Evolutionary conservation across 441 rosid species (phyloP).

Genomic region (Cnidoscolus chayamansa): DNA sequence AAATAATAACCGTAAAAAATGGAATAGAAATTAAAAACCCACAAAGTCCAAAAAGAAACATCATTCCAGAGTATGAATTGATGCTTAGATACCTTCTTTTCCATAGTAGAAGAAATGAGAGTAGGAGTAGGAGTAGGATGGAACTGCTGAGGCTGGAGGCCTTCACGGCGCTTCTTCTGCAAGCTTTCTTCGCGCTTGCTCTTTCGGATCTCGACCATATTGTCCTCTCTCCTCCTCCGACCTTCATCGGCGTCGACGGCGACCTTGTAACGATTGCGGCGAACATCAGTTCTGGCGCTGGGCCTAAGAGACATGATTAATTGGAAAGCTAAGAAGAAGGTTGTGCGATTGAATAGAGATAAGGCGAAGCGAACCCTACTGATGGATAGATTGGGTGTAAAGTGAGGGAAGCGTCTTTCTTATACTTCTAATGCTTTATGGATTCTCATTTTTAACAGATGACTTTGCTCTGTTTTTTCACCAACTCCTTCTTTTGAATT

Average conservation of each 20-base stretch:
- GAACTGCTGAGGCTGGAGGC: slow-evolving; percentile 50
- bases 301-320: slow-evolving; percentile 72
- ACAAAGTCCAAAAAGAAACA: background rate
- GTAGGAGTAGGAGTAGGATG: slow-evolving; percentile 39
- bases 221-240: slow-evolving; percentile 73
- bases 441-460: background rate
- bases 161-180: slow-evolving; percentile 80
- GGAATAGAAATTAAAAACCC: background rate
- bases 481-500: no score
- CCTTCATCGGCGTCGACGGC: slow-evolving; percentile 93
- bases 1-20: background rate
- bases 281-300: slow-evolving; percentile 60
- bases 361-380: background rate
- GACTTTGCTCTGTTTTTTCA: no score
- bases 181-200: slow-evolving; percentile 72
- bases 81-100: slow-evolving; percentile 47
- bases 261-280: slow-evolving; percentile 76
- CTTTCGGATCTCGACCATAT: slow-evolving; percentile 90
- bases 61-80: no score
- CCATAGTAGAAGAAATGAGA: slow-evolving; percentile 37
- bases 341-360: no score
- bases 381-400: background rate
- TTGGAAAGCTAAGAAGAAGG: background rate
- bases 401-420: background rate
- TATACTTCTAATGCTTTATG: background rate